phyloP scores from a whole-genome alignment of 2,329 filamentous ascomycete species.

The Colletotrichum euphorbiae region DNA sequence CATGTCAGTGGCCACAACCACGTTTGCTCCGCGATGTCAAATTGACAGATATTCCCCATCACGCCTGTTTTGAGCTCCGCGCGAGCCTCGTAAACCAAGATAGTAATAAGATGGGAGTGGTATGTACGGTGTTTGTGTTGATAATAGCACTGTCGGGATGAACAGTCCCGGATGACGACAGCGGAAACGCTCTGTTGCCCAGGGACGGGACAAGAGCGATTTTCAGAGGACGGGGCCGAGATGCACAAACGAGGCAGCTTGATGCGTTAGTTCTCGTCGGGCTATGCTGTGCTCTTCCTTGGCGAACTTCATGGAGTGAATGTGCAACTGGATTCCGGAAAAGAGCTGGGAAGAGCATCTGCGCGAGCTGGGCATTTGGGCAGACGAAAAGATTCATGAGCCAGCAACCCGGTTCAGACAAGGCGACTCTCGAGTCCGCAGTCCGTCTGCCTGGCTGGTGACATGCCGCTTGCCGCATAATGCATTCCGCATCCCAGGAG shows the following conservation, averaged over 20 bases:
- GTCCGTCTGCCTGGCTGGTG: background rate
- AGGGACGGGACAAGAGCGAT: background rate
- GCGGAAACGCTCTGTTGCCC: background rate
- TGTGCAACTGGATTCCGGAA: too few species aligned
- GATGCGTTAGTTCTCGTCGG: background rate
- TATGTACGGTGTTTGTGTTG: constrained; percentile 8
- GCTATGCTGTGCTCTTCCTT: background rate
- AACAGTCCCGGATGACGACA: constrained; percentile 12
- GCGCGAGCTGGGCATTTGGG: background rate
- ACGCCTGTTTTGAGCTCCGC: constrained; percentile 4
- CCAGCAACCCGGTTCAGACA: background rate
- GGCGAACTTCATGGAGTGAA: background rate
- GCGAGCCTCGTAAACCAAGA: constrained; percentile 13
- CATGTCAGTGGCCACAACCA: constrained; percentile 25
- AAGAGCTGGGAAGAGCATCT: background rate
- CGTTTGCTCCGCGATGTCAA: constrained; percentile 8
- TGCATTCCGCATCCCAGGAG: background rate
- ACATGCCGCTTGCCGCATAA: background rate
- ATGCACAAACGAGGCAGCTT: background rate
- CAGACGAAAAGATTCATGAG: background rate
- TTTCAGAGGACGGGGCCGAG: background rate
- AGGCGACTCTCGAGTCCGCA: constrained; percentile 16
- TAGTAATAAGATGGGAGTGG: constrained; percentile 17
- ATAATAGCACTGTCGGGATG: background rate
- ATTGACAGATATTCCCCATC: background rate